These are phyloP conservation scores for Oenanthe javanica DNA, from an alignment of 140 eudicot species.

Conservation along the genomic window DNA sequence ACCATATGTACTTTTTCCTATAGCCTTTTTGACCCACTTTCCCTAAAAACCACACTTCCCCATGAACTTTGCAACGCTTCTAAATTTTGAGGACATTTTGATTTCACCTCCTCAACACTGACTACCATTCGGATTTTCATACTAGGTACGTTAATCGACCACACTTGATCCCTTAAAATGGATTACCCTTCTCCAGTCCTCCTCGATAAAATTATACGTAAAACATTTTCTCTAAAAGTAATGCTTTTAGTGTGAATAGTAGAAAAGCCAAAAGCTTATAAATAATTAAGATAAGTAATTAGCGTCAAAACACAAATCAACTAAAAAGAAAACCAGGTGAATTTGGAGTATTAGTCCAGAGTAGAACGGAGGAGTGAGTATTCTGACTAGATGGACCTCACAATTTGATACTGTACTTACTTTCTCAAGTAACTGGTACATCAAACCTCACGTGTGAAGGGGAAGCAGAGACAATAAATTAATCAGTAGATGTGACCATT, in stretches of 20 bases:
- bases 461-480: neutral
- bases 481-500: neutral
- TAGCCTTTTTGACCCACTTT: neutral
- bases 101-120: neutral
- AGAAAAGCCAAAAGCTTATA: too few relatives aligned
- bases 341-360: neutral
- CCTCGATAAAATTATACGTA: too few relatives aligned
- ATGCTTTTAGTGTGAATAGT: too few relatives aligned
- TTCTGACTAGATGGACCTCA: neutral
- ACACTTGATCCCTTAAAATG: neutral
- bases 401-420: neutral
- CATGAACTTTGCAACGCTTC: neutral
- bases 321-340: neutral
- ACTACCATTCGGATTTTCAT: neutral
- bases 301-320: neutral
- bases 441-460: slow-evolving; percentile 8
- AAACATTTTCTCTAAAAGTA: too few relatives aligned
- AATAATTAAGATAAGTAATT: too few relatives aligned
- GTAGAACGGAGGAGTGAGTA: neutral
- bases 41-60: slow-evolving; percentile 1
- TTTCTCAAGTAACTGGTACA: neutral
- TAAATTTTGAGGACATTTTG: neutral
- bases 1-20: neutral
- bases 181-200: neutral
- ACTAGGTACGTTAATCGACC: neutral